Evolutionary conservation across 805 yeast species (phyloP).

Genomic region (Metschnikowia continentalis): DNA sequence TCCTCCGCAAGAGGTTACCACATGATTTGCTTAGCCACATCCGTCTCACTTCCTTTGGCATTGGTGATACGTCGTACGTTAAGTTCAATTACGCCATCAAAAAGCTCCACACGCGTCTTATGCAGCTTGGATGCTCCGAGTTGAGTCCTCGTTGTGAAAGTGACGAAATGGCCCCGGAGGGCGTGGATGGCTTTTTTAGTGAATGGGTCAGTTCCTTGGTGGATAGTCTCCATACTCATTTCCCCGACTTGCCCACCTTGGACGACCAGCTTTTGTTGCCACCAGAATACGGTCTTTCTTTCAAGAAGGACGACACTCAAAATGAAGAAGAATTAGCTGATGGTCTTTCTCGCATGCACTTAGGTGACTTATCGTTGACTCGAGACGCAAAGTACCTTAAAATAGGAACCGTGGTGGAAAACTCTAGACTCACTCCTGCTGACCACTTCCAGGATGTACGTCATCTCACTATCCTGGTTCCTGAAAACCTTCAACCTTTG

Average conservation of each 20-base stretch:
- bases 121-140: conserved; percentile 79
- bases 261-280: conserved; percentile 27
- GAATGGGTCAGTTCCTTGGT: conserved; percentile 64
- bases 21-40: conserved; percentile 56
- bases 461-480: conserved; percentile 41
- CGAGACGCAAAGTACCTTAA: conserved; percentile 10
- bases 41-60: conserved; percentile 70
- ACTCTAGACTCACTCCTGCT: conserved; percentile 57
- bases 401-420: conserved; percentile 47
- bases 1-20: conserved; percentile 64
- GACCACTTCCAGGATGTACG: conserved; percentile 93
- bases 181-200: conserved; percentile 70
- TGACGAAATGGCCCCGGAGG: conserved; percentile 78
- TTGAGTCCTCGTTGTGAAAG: conserved; percentile 77
- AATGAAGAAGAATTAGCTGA: neutral
- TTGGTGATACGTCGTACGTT: conserved; percentile 92
- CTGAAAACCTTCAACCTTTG: conserved; percentile 23
- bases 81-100: conserved; percentile 83
- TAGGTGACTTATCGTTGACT: conserved; percentile 6
- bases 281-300: conserved; percentile 20
- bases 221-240: conserved; percentile 18
- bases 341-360: neutral
- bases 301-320: conserved; percentile 2
- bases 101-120: conserved; percentile 71
- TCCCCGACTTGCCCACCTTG: conserved; percentile 22